Evolutionary conservation across 2,329 filamentous ascomycete species (phyloP).

Genomic region (Colletotrichum echinochloae): DNA sequence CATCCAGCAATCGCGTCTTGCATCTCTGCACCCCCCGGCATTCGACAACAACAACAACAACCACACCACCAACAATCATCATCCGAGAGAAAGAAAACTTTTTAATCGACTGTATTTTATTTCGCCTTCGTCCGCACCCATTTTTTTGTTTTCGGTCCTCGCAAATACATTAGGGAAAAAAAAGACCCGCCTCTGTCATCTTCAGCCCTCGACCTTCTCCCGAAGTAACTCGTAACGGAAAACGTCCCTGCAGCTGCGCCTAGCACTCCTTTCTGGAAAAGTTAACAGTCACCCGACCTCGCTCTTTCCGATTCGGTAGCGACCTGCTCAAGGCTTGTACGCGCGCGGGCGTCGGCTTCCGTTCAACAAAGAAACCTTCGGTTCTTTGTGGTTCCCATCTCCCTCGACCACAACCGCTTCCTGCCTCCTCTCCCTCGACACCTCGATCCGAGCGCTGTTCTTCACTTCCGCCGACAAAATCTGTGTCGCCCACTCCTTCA

Average conservation of each 20-base stretch:
- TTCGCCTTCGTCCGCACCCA: conserved; percentile 38
- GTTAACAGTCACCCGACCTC: conserved; percentile 8
- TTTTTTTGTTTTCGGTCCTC: conserved; percentile 7
- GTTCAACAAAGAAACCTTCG: conserved; percentile 18
- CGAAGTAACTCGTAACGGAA: not conserved
- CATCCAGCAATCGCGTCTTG: conserved; percentile 13
- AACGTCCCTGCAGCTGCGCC: conserved; percentile 7
- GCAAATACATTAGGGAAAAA: conserved; percentile 23
- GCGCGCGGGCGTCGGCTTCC: conserved; percentile 17
- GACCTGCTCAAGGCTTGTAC: conserved; percentile 4
- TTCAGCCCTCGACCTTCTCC: conserved; percentile 27
- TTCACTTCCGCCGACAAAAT: conserved; percentile 28
- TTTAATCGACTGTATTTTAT: conserved; percentile 54
- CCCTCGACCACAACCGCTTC: conserved; percentile 27
- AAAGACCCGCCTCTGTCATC: conserved; percentile 20
- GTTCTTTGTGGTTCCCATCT: conserved; percentile 27
- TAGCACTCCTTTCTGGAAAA: conserved; percentile 9
- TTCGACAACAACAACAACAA: not conserved
- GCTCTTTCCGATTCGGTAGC: conserved; percentile 8
- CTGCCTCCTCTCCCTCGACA: conserved; percentile 6
- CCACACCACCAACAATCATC: not conserved
- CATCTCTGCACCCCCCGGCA: conserved; percentile 27
- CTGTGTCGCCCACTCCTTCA: conserved; percentile 34
- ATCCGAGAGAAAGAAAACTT: conserved; percentile 42
- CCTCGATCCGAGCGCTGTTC: conserved; percentile 22